These are phyloP conservation scores for Colletotrichum coccodes DNA, from an alignment of 2,329 filamentous ascomycete genomes.

Conservation along the genomic window DNA sequence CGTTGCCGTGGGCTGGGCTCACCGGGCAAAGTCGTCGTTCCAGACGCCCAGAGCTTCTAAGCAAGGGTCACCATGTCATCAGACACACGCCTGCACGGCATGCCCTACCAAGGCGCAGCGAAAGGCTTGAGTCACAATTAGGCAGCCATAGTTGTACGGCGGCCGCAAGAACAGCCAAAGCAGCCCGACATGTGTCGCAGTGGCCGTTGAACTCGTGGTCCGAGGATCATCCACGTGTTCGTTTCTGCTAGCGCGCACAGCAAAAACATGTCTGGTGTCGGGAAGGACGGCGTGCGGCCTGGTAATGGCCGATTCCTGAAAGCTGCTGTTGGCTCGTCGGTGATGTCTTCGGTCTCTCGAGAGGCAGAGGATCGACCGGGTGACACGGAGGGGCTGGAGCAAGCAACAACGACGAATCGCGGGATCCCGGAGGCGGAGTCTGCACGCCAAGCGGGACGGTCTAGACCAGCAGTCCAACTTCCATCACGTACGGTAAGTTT, in stretches of 20 bases:
- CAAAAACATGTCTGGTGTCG: slow-evolving; percentile 23
- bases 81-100: slow-evolving; percentile 44
- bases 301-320: slow-evolving; percentile 27
- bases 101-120: slow-evolving; percentile 48
- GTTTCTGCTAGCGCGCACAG: not conserved
- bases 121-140: not conserved
- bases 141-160: not conserved
- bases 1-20: slow-evolving; percentile 51
- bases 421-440: slow-evolving; percentile 50
- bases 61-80: slow-evolving; percentile 45
- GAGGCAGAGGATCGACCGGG: slow-evolving; percentile 50
- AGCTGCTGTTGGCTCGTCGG: slow-evolving; percentile 28
- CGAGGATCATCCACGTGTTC: not conserved
- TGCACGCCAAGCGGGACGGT: slow-evolving; percentile 48
- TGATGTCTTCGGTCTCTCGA: slow-evolving; percentile 38
- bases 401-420: slow-evolving; percentile 36
- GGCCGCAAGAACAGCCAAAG: not conserved
- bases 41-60: slow-evolving; percentile 47
- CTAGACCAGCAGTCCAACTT: slow-evolving; percentile 39
- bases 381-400: slow-evolving; percentile 47
- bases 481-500: slow-evolving; percentile 49
- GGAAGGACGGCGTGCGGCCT: slow-evolving; percentile 38
- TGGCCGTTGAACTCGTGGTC: not conserved
- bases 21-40: slow-evolving; percentile 42
- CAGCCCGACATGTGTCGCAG: not conserved